Base-by-base conservation (phyloP, 2,329 filamentous ascomycete genomes). In the Alternaria gaisen region DNA sequence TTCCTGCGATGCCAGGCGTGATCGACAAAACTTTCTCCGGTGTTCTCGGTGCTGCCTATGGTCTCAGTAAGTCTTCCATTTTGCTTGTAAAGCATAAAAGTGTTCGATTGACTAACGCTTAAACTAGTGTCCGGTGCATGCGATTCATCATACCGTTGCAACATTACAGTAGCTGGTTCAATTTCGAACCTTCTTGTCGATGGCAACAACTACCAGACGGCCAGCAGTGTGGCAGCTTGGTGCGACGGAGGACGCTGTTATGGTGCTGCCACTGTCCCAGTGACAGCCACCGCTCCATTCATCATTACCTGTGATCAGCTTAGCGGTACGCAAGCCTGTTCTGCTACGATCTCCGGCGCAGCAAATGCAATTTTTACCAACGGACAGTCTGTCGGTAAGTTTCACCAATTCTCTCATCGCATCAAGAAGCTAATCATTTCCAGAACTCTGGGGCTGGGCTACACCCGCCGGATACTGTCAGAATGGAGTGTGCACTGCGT, bases 281-380 rank as follows among this genome's bases (percentile, higher is more conserved):
- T 48, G 44, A 48, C 3, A 8, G 44, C 44, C 1, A 48, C 44
- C 1, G 44, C 44, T 48, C 44, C 44, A 2, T 48, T 48, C 28
- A 22, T 48, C 18, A 48, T 48, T 18, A 48, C 44, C 1, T 48
- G 44, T 10, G 44, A 48, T 48, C 44, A 48, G 28, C 18, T 48
- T 20, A 48, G 44, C 28, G 44, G 44, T 4, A 48, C 44, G 1
- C 44, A 48, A 34, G 44, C 30, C 1, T 48, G 44, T 6, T 48
- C 44, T 2, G 44, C 44, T 1, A 48, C 44, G 0, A 48, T 48
- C n/a, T 48, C 44, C 0, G 44, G 44, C 0, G 44, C 44, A 1
- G 44, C 44, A 1, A 34, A 48, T 1, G 44, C 44, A 1, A 34
- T 48, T 3, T 48, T 48, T 18, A 20, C 30, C 3, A 48, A 48